phyloP scores from a whole-genome alignment of 192 early-diverging fungal species.

The Backusella macrospora region DNA sequence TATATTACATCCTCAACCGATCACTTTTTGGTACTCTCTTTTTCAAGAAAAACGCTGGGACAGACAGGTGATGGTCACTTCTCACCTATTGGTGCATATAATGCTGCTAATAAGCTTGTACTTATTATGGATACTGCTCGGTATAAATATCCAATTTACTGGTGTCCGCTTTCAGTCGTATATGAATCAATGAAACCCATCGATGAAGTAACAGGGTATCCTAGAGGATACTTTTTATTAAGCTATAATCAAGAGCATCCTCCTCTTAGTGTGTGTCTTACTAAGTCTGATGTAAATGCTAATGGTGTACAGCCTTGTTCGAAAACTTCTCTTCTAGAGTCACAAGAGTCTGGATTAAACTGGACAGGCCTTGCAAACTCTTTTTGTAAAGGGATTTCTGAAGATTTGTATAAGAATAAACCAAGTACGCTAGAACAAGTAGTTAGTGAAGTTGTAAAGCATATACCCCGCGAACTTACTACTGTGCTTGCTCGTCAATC shows the following conservation, averaged over 20 bases:
- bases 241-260: conserved; percentile 38
- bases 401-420: conserved; percentile 49
- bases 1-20: conserved; percentile 70
- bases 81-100: conserved; percentile 84
- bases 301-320: background rate
- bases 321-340: background rate
- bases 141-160: conserved; percentile 94
- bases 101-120: conserved; percentile 66
- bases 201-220: conserved; percentile 77
- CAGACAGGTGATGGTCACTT: conserved; percentile 98
- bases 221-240: conserved; percentile 90
- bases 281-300: conserved; percentile 10
- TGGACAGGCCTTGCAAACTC: conserved; percentile 55
- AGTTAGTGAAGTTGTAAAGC: conserved; percentile 47
- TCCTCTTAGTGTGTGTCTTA: conserved; percentile 45
- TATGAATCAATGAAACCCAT: conserved; percentile 82
- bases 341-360: conserved; percentile 33
- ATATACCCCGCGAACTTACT: conserved; percentile 46
- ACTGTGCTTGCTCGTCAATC: conserved; percentile 46
- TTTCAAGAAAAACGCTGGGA: conserved; percentile 70
- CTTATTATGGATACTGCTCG: conserved; percentile 88
- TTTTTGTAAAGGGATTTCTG: conserved; percentile 57
- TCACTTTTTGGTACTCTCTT: conserved; percentile 86
- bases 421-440: conserved; percentile 49
- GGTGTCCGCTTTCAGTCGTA: conserved; percentile 69